Evolutionary conservation across 345 rosid species (phyloP).

Genomic region (Rhodamnia argentea): DNA sequence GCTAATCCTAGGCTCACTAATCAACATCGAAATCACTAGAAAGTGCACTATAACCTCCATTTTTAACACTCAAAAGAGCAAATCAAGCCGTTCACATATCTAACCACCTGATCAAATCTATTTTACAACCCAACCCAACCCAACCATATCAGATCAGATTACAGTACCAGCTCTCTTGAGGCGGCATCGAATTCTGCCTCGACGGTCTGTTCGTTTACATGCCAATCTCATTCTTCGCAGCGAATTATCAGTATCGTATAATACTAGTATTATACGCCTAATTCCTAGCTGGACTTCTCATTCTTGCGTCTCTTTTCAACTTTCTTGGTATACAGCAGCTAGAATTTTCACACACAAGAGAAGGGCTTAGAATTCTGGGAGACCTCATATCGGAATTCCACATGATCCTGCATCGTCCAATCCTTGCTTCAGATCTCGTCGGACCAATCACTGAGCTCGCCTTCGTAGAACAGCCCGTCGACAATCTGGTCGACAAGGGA

Average conservation of each 20-base stretch:
- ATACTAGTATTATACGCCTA: not conserved
- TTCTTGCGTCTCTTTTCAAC: not conserved
- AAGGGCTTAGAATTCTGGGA: not conserved
- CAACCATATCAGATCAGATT: not conserved
- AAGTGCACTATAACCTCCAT: not conserved
- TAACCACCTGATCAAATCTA: not conserved
- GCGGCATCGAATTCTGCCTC: not conserved
- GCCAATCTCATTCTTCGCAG: not conserved
- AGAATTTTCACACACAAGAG: not conserved
- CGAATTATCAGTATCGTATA: not conserved
- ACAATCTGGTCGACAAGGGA: conserved; percentile 76
- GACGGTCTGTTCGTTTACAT: not conserved
- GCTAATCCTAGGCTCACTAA: not conserved
- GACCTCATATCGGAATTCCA: not conserved
- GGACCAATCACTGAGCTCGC: conserved; percentile 48
- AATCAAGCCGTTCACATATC: not conserved
- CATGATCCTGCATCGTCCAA: not conserved
- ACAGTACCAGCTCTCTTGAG: not conserved
- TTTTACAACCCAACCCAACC: not conserved
- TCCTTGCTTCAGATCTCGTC: conserved; percentile 36
- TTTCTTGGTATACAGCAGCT: not conserved
- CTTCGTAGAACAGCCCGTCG: conserved; percentile 85
- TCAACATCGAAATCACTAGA: not conserved
- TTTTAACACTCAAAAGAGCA: not conserved
- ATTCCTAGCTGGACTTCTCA: not conserved